Evolutionary conservation across 129 eudicot species (phyloP).

Genomic region (Helianthus annuus): DNA sequence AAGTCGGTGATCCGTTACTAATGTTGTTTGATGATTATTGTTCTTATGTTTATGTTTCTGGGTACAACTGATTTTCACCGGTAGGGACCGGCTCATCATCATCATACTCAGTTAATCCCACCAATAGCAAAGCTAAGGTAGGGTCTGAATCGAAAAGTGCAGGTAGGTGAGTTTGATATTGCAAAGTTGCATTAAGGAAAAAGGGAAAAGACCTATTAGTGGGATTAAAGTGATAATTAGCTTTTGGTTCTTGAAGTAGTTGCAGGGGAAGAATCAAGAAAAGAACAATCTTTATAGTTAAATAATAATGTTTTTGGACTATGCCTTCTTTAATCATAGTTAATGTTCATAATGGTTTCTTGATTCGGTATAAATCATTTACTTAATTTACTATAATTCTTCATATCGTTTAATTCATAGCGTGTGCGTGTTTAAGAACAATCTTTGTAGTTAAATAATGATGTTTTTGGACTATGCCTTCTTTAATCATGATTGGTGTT

Average conservation of each 20-base stretch:
- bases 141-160: too few species aligned
- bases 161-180: too few species aligned
- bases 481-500: conserved; percentile 11
- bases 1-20: too few species aligned
- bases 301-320: not conserved
- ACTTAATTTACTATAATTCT: not conserved
- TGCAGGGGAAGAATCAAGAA: conserved; percentile 12
- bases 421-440: not conserved
- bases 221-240: too few species aligned
- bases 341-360: conserved; percentile 3
- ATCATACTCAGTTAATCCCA: too few species aligned
- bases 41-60: not conserved
- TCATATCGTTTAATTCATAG: conserved; percentile 19
- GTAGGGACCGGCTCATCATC: conserved; percentile 8
- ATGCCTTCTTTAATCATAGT: conserved; percentile 7
- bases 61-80: conserved; percentile 5
- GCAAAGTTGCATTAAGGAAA: too few species aligned
- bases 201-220: too few species aligned
- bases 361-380: not conserved
- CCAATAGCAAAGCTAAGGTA: too few species aligned
- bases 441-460: conserved; percentile 10
- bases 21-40: not conserved
- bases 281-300: conserved; percentile 18
- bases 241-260: conserved; percentile 16
- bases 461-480: conserved; percentile 1